These are phyloP conservation scores for Rhododendron kiyosumense DNA, from an alignment of 148 eudicot genomes.

Conservation along the genomic window DNA sequence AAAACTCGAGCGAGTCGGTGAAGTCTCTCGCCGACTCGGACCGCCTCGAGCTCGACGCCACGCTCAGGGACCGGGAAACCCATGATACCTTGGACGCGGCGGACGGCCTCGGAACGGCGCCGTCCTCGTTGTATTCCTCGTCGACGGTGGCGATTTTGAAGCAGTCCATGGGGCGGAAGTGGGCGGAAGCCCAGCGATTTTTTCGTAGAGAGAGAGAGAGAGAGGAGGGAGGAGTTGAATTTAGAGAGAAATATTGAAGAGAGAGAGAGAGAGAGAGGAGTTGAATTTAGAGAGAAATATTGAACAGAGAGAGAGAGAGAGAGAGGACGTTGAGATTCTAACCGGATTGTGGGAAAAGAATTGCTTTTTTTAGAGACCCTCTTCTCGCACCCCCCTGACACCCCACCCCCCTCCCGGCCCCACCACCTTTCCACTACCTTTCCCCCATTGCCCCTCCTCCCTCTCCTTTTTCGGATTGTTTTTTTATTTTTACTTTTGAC, in stretches of 20 bases:
- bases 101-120: not conserved
- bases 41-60: conserved; percentile 42
- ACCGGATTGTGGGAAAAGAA: not conserved
- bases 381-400: too few species aligned
- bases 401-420: too few species aligned
- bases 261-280: too few species aligned
- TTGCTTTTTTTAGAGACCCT: too few species aligned
- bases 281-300: too few species aligned
- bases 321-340: not conserved
- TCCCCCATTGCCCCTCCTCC: too few species aligned
- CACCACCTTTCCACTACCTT: too few species aligned
- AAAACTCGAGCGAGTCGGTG: conserved; percentile 30
- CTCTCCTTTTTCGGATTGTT: too few species aligned
- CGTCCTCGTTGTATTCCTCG: not conserved
- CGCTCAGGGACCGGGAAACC: conserved; percentile 64
- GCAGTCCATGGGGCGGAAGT: not conserved
- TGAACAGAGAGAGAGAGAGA: not conserved
- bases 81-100: conserved; percentile 37
- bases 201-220: not conserved
- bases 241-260: too few species aligned
- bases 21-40: conserved; percentile 54
- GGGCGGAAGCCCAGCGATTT: not conserved
- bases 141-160: not conserved
- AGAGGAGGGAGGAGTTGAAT: not conserved
- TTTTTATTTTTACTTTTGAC: too few species aligned